phyloP scores from a whole-genome alignment of 176 grass and related monocot genomes.

The Cenchrus americanus region DNA sequence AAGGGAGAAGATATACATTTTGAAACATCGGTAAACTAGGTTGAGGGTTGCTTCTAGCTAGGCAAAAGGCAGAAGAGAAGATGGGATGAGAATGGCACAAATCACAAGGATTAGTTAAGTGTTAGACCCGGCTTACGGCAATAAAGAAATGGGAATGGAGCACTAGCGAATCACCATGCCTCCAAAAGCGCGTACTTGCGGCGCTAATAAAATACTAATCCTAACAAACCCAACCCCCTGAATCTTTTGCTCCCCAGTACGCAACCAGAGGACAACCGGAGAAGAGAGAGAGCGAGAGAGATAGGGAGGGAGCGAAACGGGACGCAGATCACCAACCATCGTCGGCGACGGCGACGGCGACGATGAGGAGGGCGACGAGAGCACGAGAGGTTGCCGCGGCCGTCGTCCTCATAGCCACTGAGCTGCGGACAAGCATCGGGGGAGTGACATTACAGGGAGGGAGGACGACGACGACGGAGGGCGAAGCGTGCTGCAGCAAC shows the following conservation, averaged over 20 bases:
- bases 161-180: constrained; percentile 49
- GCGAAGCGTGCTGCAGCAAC: constrained; percentile 18
- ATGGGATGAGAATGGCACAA: constrained; percentile 24
- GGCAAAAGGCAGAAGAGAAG: constrained; percentile 23
- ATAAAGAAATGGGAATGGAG: constrained; percentile 44
- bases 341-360: constrained; percentile 50
- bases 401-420: constrained; percentile 29
- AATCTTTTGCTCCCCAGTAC: constrained; percentile 48
- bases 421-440: background rate
- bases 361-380: constrained; percentile 37
- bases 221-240: constrained; percentile 40
- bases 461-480: constrained; percentile 13
- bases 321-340: constrained; percentile 38
- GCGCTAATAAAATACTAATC: constrained; percentile 65
- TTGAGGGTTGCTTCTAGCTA: background rate
- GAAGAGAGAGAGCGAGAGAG: background rate
- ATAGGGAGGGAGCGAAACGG: too few relatives aligned
- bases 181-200: constrained; percentile 55
- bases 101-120: constrained; percentile 57
- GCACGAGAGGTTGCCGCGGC: constrained; percentile 1
- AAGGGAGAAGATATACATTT: background rate
- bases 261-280: background rate
- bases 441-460: constrained; percentile 42
- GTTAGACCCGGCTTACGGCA: constrained; percentile 44
- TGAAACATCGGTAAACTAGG: constrained; percentile 33